Base-by-base conservation (phyloP, 106 monocot genomes). In the Iris macrosiphon region DNA sequence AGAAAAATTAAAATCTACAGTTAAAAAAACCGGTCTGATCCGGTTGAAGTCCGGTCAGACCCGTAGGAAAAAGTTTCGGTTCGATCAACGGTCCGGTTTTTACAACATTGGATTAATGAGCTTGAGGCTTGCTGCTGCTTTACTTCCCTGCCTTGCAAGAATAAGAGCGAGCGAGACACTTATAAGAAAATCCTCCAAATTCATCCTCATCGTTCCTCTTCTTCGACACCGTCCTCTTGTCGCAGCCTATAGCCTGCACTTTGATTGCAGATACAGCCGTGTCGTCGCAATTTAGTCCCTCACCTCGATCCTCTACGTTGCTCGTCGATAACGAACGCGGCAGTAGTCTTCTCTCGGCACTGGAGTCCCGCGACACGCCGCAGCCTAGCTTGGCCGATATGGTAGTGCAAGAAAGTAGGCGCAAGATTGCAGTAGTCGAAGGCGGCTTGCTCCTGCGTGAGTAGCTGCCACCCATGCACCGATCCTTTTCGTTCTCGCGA, bases 371-470 rank as follows among this genome's bases (percentile, higher is more conserved):
- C 16, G 73, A 64, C 52, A 64, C 41, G 6, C 63, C 79, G 16
- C 26, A 20, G 30, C 70, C 79, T n/a, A n/a, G n/a, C 64, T 79
- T 79, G 5, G 71, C 55, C 18, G 80, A 75, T 11, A 80, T 51
- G 7, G 80, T 66, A 9, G 72, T 69, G 35, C 82, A 77, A 8
- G 82, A 82, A 45, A 82, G 61, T 10, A 82, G 55, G 21, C 77
- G 72, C 52, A 82, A 69, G 48, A 82, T 60, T 4, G 72, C 69
- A 21, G 71, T 66, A 4, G 78, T 67, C 0, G 72, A 63, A 23
- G 55, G 35, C 11, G 43, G 27, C 34, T 55, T 68, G 1, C 40
- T 27, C 59, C 66, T 66, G 39, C 52, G 51, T 8, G 70, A 50
- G 42, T 9, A 40, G 18, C 6, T 39, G 26, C 50, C 72, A 2